Evolutionary conservation across 495 filamentous ascomycete species (phyloP), one percentile per base, ranked within the genome.

Genomic region (Hypoxylon intermedium): DNA sequence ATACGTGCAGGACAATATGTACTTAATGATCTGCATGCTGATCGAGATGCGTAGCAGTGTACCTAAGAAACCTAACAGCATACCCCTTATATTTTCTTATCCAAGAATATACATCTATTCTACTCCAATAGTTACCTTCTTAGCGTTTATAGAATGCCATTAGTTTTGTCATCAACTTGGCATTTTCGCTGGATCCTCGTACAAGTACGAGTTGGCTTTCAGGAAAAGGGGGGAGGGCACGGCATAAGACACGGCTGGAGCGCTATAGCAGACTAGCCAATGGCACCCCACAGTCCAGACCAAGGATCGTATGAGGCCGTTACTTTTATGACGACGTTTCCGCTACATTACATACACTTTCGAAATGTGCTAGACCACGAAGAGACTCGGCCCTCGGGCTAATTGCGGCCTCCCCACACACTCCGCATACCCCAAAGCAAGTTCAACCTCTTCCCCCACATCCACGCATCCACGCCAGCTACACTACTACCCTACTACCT

Each of bases 341-440:
- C n/a, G n/a, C n/a, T n/a, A n/a, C n/a, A n/a, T 21, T 19, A 18
- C 13, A 26, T 21, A 41, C 38, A 34, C 2, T 28, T 47, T n/a
- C n/a, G n/a, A n/a, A n/a, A n/a, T n/a, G n/a, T 51, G 11, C 60
- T 64, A 64, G 20, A 42, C 54, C 54, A 26, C 49, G 43, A 64
- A 64, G 28, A 54, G 54, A 45, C 30, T 65, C 50, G 61, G 61
- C 20, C 50, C 55, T 65, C 61, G 61, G 61, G 61, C 50, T 59
- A 65, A 65, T 65, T 60, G 61, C 61, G 61, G 61, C 46, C 61
- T 56, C 61, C 60, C 61, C 61, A 60, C 55, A 26, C 15, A 65
- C 61, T 65, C 55, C 45, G 38, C 61, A 59, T 50, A 47, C 43
- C 54, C 40, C 54, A 46, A 55, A 26, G 24, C 36, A 49, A 42